Evolutionary conservation across 169 alveolate genomes (phyloP).

Genomic region (Cryptosporidium viatorum): DNA sequence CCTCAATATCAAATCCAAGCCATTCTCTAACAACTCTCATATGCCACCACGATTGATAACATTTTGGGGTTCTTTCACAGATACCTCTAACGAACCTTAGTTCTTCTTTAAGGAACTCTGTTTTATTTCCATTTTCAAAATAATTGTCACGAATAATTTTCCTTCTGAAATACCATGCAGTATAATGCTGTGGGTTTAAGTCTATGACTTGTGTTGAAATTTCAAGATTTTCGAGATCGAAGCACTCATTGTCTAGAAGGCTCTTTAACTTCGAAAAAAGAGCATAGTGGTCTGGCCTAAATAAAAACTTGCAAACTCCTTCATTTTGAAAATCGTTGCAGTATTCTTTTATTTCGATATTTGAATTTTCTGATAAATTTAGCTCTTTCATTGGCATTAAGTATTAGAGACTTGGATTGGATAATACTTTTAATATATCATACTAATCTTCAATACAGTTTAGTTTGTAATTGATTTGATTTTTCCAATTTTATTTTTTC

Average conservation of each 20-base stretch:
- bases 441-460: neutral
- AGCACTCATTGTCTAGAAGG: conserved; percentile 15
- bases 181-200: conserved; percentile 59
- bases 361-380: neutral
- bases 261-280: conserved; percentile 29
- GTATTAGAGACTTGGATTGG: neutral
- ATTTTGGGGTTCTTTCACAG: conserved; percentile 40
- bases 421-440: neutral
- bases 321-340: neutral
- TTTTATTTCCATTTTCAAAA: neutral
- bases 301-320: conserved; percentile 45
- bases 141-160: neutral
- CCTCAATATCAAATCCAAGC: conserved; percentile 61
- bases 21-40: conserved; percentile 43
- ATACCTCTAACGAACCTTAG: conserved; percentile 17
- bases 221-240: neutral
- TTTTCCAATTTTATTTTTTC: neutral
- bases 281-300: conserved; percentile 13
- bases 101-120: conserved; percentile 15
- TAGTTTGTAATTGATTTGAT: neutral
- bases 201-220: conserved; percentile 50
- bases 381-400: neutral
- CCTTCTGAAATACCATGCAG: conserved; percentile 68
- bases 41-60: conserved; percentile 72
- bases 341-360: neutral